phyloP scores from a whole-genome alignment of 73 alveolate genomes.

The Paramecium caudatum region DNA sequence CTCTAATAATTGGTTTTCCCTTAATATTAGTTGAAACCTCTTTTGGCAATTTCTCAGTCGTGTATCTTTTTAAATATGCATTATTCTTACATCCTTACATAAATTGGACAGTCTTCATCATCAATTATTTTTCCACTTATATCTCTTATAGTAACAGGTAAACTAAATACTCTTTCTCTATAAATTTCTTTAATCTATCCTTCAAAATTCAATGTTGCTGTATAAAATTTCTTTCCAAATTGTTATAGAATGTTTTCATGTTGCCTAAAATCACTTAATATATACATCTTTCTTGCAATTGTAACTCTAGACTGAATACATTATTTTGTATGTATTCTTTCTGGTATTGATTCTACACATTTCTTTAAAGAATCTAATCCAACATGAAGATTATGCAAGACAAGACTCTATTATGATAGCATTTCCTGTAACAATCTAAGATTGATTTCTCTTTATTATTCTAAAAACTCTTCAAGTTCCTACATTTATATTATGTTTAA shows the following conservation, averaged over 20 bases:
- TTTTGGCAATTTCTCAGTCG: slow-evolving; percentile 59
- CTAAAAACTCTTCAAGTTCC: slow-evolving; percentile 52
- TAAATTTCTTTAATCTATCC: slow-evolving; percentile 19
- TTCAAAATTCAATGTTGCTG: neutral
- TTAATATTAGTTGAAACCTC: slow-evolving; percentile 16
- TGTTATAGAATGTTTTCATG: slow-evolving; percentile 14
- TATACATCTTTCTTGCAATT: neutral
- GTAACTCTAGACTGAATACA: slow-evolving; percentile 28
- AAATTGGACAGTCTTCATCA: slow-evolving; percentile 54
- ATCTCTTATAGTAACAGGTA: slow-evolving; percentile 1
- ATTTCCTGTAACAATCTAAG: neutral
- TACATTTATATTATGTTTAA: neutral
- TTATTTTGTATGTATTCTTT: neutral
- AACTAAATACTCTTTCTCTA: slow-evolving; percentile 48
- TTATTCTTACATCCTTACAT: neutral
- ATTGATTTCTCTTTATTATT: slow-evolving; percentile 38
- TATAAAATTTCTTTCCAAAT: neutral
- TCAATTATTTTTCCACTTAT: neutral
- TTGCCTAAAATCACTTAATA: neutral
- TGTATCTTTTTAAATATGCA: slow-evolving; percentile 28
- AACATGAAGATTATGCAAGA: slow-evolving; percentile 24
- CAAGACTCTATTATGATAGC: neutral
- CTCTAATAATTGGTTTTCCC: slow-evolving; percentile 46
- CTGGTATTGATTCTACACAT: slow-evolving; percentile 11
- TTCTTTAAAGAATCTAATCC: slow-evolving; percentile 56